Base-by-base conservation (phyloP, 306 rosid genomes). In the Quercus variabilis region DNA sequence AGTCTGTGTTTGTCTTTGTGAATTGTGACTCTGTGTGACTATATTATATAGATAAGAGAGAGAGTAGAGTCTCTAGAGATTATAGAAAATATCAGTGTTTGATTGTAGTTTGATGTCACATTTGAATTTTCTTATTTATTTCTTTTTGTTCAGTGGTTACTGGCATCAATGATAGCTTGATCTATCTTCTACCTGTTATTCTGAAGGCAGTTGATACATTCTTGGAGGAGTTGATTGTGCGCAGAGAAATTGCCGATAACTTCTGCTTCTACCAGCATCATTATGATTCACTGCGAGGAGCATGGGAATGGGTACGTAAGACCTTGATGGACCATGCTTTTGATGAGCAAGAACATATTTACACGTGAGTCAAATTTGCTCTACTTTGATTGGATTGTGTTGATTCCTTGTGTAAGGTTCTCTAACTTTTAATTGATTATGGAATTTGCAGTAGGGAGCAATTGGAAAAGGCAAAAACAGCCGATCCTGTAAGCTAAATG, bases 211-310 rank as follows among this genome's bases (percentile, higher is more conserved):
- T 84, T 35, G 97, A 92, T 86, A 60, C 89, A 78, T 92, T 92
- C 86, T 73, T 91, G 73, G 97, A 94, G 87, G 97, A 94, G 91
- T 81, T 94, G 88, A 85, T 92, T 74, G 91, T 92, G 79, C 87
- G 97, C 69, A 85, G 98, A 84, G 98, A 94, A 86, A 92, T 94
- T 73, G 93, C 95, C 31, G 97, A 92, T 80, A 94, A 92, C 87
- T 94, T 83, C 83, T 94, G 98, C 89, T 92, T 80, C 81, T 90
- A 94, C 84, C 90, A 92, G 86, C 97, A 93, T 28, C 91, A 78
- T 80, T 26, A 26, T 26, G 28, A 26, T 26, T 26, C 28, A 26
- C 28, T 26, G 28, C 28, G 1, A 26, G 28, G 28, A 26, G 28
- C 28, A 26, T 26, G 28, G 28, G 28, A 26, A 26, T 26, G 28